Evolutionary conservation across 495 filamentous ascomycete genomes (phyloP).

Genomic region (Evansstolkia leycettana): DNA sequence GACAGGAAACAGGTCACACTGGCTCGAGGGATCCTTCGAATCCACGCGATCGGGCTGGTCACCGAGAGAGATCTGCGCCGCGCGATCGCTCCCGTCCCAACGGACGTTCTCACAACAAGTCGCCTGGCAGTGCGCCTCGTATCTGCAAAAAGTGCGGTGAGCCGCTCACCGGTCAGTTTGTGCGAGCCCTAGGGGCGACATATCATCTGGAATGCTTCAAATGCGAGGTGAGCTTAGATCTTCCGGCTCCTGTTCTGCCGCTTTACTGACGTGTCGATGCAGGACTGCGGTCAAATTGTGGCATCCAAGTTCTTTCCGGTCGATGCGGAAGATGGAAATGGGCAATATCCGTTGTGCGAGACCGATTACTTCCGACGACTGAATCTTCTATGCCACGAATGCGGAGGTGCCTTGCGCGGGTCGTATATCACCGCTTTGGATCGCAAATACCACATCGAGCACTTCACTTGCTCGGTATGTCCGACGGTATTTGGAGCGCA

Average conservation of each 20-base stretch:
- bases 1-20: conserved; percentile 16
- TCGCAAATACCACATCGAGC: conserved; percentile 96
- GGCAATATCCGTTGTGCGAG: conserved; percentile 93
- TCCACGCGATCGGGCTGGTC: conserved; percentile 19
- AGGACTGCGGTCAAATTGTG: conserved; percentile 96
- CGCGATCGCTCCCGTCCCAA: conserved; percentile 33
- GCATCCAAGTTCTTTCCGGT: conserved; percentile 98
- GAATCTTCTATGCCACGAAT: conserved; percentile 81
- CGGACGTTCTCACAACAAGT: conserved; percentile 30
- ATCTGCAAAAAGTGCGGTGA: conserved; percentile 83
- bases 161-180: conserved; percentile 84
- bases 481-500: conserved; percentile 95
- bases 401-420: conserved; percentile 84
- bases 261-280: conserved; percentile 1
- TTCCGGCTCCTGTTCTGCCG: neutral
- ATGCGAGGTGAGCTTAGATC: conserved; percentile 63
- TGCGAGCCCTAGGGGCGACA: conserved; percentile 80
- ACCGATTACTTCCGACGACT: conserved; percentile 94
- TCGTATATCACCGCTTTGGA: conserved; percentile 98
- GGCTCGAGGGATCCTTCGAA: conserved; percentile 12
- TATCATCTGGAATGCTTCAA: conserved; percentile 98
- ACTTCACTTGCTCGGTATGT: conserved; percentile 97
- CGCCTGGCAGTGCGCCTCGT: conserved; percentile 31
- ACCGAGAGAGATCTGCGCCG: conserved; percentile 25
- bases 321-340: conserved; percentile 70